Base-by-base conservation (phyloP, 2,329 filamentous ascomycete species). In the Elsinoe batatas region DNA sequence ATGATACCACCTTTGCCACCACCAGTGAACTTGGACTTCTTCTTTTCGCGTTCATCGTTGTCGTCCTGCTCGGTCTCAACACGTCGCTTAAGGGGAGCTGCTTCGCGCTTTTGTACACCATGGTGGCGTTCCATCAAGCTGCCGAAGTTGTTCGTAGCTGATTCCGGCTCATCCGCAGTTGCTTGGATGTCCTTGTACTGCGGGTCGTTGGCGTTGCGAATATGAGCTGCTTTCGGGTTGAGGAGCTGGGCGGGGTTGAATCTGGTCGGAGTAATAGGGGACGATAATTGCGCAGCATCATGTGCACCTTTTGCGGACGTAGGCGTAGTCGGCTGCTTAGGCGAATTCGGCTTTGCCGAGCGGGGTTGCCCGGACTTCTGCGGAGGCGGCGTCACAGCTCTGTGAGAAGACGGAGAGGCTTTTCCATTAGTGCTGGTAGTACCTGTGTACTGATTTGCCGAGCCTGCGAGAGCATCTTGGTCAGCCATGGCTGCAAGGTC, bases 81-180 rank as follows among this genome's bases (percentile, higher is more conserved):
- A 7, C 82, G 90, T 53, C 83, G 82, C 71, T 91, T 91, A 26
- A 76, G 72, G 17, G 86, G 81, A 65, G 68, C 76, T 59, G 65
- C 74, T 63, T 75, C 74, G 22, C 90, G 85, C 53, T 84, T 78
- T 61, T 87, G 79, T 12, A 94, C 80, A 61, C 85, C 83, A 67
- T 91, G 88, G 66, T 90, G 76, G 32, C 82, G 79, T 68, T 94
- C 88, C 44, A 95, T 81, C 72, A 90, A 81, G 56, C 72, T 71
- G 8, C 78, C 76, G 61, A 81, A 77, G 10, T 56, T 59, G 33
- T 26, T 50, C 18, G 37, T 30, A 57, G 61, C 59, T 17, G 54
- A 57, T 49, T 59, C 61, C 8, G 59, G 60, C 20, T 63, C 62
- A 30, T 26, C 17, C 12, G 35, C 18, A 11, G 22, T 30, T 12